Conservation (phyloP, 495 filamentous ascomycete species). For the Xylaria palmicola region DNA sequence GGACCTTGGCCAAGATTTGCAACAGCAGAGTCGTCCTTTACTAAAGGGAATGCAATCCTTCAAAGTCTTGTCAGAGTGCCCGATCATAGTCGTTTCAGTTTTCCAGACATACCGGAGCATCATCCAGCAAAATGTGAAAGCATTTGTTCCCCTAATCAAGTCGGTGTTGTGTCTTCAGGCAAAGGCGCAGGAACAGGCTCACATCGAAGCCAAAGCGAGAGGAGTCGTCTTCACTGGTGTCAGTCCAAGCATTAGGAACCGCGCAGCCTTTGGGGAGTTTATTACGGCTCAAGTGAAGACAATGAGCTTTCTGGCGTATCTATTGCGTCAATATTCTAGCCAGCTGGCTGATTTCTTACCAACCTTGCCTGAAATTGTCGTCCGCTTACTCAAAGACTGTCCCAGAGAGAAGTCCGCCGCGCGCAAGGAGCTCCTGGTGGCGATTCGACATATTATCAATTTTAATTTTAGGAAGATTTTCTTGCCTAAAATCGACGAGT, state of each 20-base stretch:
- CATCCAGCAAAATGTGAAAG: slow-evolving; percentile 81
- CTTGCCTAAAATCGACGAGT: slow-evolving; percentile 88
- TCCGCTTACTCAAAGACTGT: slow-evolving; percentile 89
- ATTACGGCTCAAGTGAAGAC: slow-evolving; percentile 98
- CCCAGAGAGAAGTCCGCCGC: slow-evolving; percentile 90
- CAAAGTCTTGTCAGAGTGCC: slow-evolving; percentile 96
- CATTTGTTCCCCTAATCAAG: slow-evolving; percentile 93
- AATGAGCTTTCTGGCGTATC: slow-evolving; percentile 96
- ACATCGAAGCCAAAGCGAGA: slow-evolving; percentile 72
- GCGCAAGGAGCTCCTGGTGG: slow-evolving; percentile 91
- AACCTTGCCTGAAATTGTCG: slow-evolving; percentile 83
- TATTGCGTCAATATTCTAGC: slow-evolving; percentile 82
- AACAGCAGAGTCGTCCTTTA: slow-evolving; percentile 75
- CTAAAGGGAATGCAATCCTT: slow-evolving; percentile 96
- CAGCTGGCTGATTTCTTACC: slow-evolving; percentile 89
- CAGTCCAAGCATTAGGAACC: slow-evolving; percentile 88
- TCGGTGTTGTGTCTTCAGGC: slow-evolving; percentile 85
- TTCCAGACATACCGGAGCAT: slow-evolving; percentile 86
- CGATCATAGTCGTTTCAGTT: slow-evolving; percentile 97
- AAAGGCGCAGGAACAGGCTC: slow-evolving; percentile 88
- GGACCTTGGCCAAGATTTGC: slow-evolving; percentile 70
- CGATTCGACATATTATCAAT: slow-evolving; percentile 97
- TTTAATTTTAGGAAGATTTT: slow-evolving; percentile 98
- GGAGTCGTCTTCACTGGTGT: slow-evolving; percentile 87
- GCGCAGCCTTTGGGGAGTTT: slow-evolving; percentile 94